phyloP scores from a whole-genome alignment of 192 early-diverging fungal species.

The Jimgerdemannia lactiflua region DNA sequence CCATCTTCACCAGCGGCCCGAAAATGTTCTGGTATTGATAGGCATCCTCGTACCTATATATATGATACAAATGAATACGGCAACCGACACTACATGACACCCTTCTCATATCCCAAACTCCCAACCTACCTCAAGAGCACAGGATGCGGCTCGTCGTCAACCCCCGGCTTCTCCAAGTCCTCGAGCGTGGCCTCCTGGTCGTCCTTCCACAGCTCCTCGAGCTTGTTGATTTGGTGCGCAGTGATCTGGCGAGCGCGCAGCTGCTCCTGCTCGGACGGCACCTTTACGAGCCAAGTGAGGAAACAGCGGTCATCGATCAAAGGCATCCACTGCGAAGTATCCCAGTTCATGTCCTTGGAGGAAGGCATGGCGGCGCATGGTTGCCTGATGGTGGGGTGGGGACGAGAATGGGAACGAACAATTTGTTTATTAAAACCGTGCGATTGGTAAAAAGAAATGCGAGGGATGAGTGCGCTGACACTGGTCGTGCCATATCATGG shows the following conservation, averaged over 20 bases:
- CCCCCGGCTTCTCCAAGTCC: slow-evolving; percentile 78
- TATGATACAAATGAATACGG: not conserved
- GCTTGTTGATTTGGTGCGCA: slow-evolving; percentile 74
- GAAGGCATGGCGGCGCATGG: slow-evolving; percentile 89
- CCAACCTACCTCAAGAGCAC: slow-evolving; percentile 65
- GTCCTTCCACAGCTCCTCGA: slow-evolving; percentile 93
- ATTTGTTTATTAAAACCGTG: too few species aligned
- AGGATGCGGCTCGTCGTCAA: slow-evolving; percentile 82
- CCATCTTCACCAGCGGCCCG: slow-evolving; percentile 92
- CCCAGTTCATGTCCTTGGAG: slow-evolving; percentile 96
- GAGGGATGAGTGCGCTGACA: too few species aligned
- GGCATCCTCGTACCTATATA: slow-evolving; percentile 88
- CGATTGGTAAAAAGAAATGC: not conserved
- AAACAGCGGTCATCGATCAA: slow-evolving; percentile 95
- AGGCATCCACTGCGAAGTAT: slow-evolving; percentile 94
- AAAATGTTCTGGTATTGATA: slow-evolving; percentile 98
- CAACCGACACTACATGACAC: not conserved
- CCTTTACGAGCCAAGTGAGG: slow-evolving; percentile 91
- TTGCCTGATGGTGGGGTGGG: slow-evolving; percentile 47
- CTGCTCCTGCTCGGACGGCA: slow-evolving; percentile 83
- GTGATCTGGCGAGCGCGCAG: slow-evolving; percentile 81
- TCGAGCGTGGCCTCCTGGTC: slow-evolving; percentile 68
- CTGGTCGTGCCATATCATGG: too few species aligned
- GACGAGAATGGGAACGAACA: too few species aligned
- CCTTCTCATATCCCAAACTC: not conserved